Evolutionary conservation across 2,329 filamentous ascomycete genomes (phyloP).

Genomic region (Septoria linicola): DNA sequence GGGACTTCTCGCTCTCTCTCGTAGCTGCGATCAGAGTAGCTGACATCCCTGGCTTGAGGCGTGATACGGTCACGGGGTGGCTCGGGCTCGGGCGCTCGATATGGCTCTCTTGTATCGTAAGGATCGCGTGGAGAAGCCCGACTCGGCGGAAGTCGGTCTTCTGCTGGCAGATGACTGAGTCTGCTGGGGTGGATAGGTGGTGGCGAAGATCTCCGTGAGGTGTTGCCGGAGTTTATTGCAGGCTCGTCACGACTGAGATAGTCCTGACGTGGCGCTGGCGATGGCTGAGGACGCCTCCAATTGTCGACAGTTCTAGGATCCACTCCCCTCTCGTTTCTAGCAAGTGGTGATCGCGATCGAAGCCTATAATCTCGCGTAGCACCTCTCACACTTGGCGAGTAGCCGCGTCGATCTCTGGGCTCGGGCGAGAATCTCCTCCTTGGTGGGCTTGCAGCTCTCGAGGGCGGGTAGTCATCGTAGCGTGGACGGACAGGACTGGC

Average conservation of each 20-base stretch:
- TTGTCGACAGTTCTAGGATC: constrained; percentile 51
- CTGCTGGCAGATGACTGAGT: constrained; percentile 38
- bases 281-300: constrained; percentile 54
- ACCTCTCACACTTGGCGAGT: constrained; percentile 32
- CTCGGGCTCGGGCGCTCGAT: constrained; percentile 30
- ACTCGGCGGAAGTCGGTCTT: constrained; percentile 31
- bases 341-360: constrained; percentile 55
- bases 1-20: constrained; percentile 26
- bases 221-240: constrained; percentile 55
- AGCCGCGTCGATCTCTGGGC: constrained; percentile 39
- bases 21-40: constrained; percentile 32
- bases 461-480: constrained; percentile 49
- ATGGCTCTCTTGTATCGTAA: constrained; percentile 33
- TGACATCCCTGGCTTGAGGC: constrained; percentile 32
- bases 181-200: constrained; percentile 55
- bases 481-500: constrained; percentile 42
- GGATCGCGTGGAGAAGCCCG: constrained; percentile 31
- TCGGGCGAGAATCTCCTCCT: constrained; percentile 45
- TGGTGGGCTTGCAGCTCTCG: constrained; percentile 38
- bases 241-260: constrained; percentile 50
- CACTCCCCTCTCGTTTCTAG: constrained; percentile 48
- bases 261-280: constrained; percentile 43
- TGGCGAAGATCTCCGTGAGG: constrained; percentile 63
- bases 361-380: constrained; percentile 44
- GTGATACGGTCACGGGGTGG: constrained; percentile 35